Conservation (phyloP, 352 stramenopile genomes). For the Pythium monospermum region DNA sequence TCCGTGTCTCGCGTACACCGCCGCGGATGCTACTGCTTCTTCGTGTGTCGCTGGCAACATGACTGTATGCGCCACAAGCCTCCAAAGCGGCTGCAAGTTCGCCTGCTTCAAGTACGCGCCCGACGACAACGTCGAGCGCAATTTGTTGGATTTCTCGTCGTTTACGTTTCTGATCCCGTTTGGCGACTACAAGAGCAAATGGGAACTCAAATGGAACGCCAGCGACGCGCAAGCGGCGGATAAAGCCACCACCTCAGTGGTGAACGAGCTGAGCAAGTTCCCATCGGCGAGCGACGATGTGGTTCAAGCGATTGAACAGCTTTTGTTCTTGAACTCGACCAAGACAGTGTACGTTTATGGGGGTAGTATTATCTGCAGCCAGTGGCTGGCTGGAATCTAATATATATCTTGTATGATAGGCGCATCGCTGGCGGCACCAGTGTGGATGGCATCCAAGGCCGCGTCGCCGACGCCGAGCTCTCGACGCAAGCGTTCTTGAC, state of each 20-base stretch:
- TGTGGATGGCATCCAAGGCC: slow-evolving; percentile 33
- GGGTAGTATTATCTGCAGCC: neutral
- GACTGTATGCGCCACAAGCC: slow-evolving; percentile 7
- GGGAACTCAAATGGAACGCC: slow-evolving; percentile 35
- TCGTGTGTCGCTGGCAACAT: neutral
- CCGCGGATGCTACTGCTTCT: neutral
- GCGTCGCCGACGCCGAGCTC: slow-evolving; percentile 37
- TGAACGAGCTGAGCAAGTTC: slow-evolving; percentile 14
- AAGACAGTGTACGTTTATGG: slow-evolving; percentile 17
- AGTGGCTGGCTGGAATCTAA: neutral
- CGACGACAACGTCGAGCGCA: slow-evolving; percentile 38
- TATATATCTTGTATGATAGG: slow-evolving; percentile 14
- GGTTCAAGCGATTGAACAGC: slow-evolving; percentile 17
- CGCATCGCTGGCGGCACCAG: slow-evolving; percentile 46
- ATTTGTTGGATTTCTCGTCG: slow-evolving; percentile 36
- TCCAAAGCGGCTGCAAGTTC: slow-evolving; percentile 28
- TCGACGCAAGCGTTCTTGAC: slow-evolving; percentile 25
- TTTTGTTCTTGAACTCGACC: slow-evolving; percentile 16
- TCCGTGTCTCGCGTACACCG: slow-evolving; percentile 47
- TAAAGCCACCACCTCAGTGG: neutral
- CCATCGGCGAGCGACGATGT: slow-evolving; percentile 12
- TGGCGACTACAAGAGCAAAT: slow-evolving; percentile 34
- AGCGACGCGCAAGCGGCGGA: slow-evolving; percentile 12
- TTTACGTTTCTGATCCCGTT: slow-evolving; percentile 66
- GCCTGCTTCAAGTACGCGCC: slow-evolving; percentile 43